Base-by-base conservation (phyloP, 208 protist genomes). In the Trypanosoma congolense region DNA sequence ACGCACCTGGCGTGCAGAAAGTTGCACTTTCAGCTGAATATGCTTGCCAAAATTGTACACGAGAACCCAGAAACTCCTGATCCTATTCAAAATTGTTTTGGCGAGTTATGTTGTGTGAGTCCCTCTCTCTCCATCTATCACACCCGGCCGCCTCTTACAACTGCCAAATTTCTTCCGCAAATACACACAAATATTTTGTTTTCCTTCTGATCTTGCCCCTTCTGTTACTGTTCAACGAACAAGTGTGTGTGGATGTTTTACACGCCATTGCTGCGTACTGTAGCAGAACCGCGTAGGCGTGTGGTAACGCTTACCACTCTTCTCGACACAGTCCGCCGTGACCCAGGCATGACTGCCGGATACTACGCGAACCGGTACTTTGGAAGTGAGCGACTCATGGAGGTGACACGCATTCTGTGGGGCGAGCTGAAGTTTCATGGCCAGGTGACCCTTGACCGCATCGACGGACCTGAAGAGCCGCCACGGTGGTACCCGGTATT, bases 281-380 rank as follows among this genome's bases (percentile, higher is more conserved):
- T 33, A 16, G 19, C 24, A n/a, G 40, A 41, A 2, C 18, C 31
- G 6, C 40, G 31, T 18, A 22, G 44, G 12, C 70, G 86, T 0
- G 40, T 55, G 0, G 57, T 91, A 21, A 82, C 77, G 9, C 66
- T 84, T 0, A 45, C 56, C 9, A 53, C 49, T 8, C 60, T 93
- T 9, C 74, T 93, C 21, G 65, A 79, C 55, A 90, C 87, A 14
- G 56, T 93, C 2, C 83, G 83, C 61, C 75, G 60, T 12, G 83
- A 93, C 47, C 87, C 87, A 9, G 83, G 83, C 18, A 90, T 87
- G 81, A 91, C 87, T 1, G 52, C 78, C 8, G 36, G 46, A 1
- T 93, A 93, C 70, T 93, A 93, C 65, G 83, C 83, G 26, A 93
- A 90, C 44, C 80, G 87, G 44, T 93, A 93, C 62, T 93, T 88